phyloP scores from a whole-genome alignment of 306 rosid genomes.

The Vigna angularis region DNA sequence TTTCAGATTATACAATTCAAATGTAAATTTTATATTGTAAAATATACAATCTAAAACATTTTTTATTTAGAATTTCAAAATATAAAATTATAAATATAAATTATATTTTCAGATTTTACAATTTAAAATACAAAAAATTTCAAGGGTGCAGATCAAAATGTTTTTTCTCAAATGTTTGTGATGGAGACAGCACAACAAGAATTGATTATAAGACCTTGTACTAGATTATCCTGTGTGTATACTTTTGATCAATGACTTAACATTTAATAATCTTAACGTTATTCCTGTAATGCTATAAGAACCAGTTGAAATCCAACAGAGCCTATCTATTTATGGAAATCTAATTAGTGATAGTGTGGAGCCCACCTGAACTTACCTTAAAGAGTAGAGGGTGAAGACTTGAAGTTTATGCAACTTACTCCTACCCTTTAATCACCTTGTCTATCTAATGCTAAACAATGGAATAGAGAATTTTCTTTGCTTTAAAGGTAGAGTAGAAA shows the following conservation, averaged over 20 bases:
- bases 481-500: conserved; percentile 67
- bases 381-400: conserved; percentile 2
- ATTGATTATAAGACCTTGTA: conserved; percentile 14
- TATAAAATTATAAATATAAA: too few relatives aligned
- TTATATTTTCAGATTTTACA: too few relatives aligned
- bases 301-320: conserved; percentile 27
- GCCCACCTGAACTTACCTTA: conserved; percentile 50
- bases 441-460: conserved; percentile 38
- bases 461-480: conserved; percentile 56
- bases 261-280: neutral
- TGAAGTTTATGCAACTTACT: conserved; percentile 52
- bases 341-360: conserved; percentile 51
- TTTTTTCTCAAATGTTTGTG: conserved; percentile 32
- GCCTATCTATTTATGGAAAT: neutral
- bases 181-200: conserved; percentile 38
- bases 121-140: too few relatives aligned
- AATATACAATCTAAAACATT: too few relatives aligned
- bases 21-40: too few relatives aligned
- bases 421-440: conserved; percentile 50
- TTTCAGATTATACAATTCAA: too few relatives aligned
- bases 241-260: conserved; percentile 1
- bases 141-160: too few relatives aligned
- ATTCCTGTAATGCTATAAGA: neutral
- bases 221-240: neutral
- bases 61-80: too few relatives aligned